Evolutionary conservation across 1,139 yeast genomes (phyloP).

Genomic region (Blastobotrys raffinosifermentans): DNA sequence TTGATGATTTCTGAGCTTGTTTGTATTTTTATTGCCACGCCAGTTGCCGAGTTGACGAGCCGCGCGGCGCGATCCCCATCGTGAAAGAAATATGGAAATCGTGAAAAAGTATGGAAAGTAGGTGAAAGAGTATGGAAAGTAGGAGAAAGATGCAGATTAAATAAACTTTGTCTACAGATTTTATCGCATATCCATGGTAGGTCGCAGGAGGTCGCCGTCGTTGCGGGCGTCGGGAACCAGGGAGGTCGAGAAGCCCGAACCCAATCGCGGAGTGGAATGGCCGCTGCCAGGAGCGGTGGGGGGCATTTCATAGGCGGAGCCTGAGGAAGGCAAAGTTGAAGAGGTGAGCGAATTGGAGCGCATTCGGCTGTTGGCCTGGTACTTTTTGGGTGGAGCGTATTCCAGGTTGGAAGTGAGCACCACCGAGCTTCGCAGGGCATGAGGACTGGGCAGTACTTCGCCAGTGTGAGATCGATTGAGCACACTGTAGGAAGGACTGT

Average conservation of each 20-base stretch:
- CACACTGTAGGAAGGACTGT: not conserved
- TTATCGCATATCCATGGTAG: constrained; percentile 28
- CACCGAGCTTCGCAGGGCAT: constrained; percentile 28
- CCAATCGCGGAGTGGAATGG: constrained; percentile 10
- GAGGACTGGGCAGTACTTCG: constrained; percentile 28
- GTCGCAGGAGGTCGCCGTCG: constrained; percentile 24
- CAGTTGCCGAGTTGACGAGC: too few species aligned
- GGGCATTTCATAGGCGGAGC: constrained; percentile 1
- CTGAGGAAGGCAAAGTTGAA: constrained; percentile 4
- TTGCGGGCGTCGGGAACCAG: constrained; percentile 25
- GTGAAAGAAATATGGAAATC: too few species aligned
- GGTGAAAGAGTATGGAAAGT: too few species aligned
- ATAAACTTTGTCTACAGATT: constrained; percentile 3
- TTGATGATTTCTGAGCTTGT: too few species aligned
- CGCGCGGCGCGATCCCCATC: too few species aligned
- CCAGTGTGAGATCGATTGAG: constrained; percentile 8
- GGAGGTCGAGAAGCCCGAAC: constrained; percentile 8
- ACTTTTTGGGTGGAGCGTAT: constrained; percentile 31
- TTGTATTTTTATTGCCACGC: too few species aligned
- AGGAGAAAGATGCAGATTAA: not conserved
- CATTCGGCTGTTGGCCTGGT: constrained; percentile 13
- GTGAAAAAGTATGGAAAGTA: too few species aligned
- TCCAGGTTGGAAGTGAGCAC: constrained; percentile 27
- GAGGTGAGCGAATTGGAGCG: constrained; percentile 13
- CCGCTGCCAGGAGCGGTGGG: constrained; percentile 1